Conservation (phyloP, 345 rosid genomes). For the Cardamine chenopodiifolia region DNA sequence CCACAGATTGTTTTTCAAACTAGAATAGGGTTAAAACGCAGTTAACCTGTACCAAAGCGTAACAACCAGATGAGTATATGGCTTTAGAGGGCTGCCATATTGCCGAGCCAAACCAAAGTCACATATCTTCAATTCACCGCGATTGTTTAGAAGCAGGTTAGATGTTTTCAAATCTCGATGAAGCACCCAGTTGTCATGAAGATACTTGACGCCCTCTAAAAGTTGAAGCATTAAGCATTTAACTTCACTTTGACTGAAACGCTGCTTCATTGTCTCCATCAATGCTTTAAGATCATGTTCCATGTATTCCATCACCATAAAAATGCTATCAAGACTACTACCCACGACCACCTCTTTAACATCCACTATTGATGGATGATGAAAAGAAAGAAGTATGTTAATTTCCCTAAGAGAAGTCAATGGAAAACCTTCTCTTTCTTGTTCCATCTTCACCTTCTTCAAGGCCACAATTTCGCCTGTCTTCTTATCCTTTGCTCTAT, state of each 20-base stretch:
- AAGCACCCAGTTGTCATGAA: slow-evolving; percentile 99
- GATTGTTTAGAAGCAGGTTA: slow-evolving; percentile 87
- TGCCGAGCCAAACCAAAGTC: slow-evolving; percentile 99
- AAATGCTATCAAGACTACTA: slow-evolving; percentile 89
- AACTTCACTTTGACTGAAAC: slow-evolving; percentile 98
- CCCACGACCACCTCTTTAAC: slow-evolving; percentile 99
- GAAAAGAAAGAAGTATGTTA: slow-evolving; percentile 94
- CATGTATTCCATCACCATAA: slow-evolving; percentile 99
- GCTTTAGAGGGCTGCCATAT: slow-evolving; percentile 95
- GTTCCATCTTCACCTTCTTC: slow-evolving; percentile 99
- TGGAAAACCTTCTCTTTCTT: slow-evolving; percentile 99
- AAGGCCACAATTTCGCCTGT: slow-evolving; percentile 94
- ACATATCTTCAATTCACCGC: slow-evolving; percentile 97
- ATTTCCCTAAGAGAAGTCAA: slow-evolving; percentile 93
- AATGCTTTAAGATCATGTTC: slow-evolving; percentile 97
- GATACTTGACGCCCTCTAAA: slow-evolving; percentile 88
- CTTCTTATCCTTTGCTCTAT: slow-evolving; percentile 92
- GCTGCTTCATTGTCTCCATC: slow-evolving; percentile 98
- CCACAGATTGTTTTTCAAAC: neutral
- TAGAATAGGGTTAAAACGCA: slow-evolving; percentile 8
- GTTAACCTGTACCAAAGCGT: slow-evolving; percentile 99
- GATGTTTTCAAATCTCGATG: slow-evolving; percentile 98
- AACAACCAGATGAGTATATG: slow-evolving; percentile 97
- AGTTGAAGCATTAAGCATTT: slow-evolving; percentile 98
- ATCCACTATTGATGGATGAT: slow-evolving; percentile 92